Percentiles rank a stretch among this genome's conserved stretches.
Conservation (phyloP, 345 rosid species). For the Syzygium oleosum region DNA sequence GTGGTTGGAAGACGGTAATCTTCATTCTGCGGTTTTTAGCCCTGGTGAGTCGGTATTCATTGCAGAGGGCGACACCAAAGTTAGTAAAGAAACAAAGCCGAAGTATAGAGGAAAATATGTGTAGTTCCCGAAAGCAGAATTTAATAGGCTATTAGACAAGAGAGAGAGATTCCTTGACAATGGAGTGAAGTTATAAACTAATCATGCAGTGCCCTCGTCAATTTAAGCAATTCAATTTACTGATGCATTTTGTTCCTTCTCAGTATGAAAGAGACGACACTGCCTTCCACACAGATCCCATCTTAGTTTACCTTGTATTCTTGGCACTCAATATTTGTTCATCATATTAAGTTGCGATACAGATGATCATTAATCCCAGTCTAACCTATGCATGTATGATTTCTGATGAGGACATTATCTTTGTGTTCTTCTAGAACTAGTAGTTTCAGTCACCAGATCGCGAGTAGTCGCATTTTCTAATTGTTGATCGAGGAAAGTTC, state of each 20-base stretch:
- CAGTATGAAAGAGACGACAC: background rate
- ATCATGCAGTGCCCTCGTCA: background rate
- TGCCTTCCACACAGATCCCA: background rate
- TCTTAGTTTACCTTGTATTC: background rate
- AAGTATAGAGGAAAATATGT: slow-evolving; percentile 90
- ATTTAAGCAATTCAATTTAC: background rate
- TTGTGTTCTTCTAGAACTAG: background rate
- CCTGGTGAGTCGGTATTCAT: slow-evolving; percentile 36
- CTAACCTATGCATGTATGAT: background rate
- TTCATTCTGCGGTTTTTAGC: slow-evolving; percentile 74
- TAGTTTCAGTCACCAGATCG: background rate
- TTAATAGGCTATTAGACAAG: background rate
- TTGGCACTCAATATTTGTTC: background rate
- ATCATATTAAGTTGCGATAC: background rate
- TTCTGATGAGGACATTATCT: background rate
- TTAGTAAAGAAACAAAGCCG: slow-evolving; percentile 50
- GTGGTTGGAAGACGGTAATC: slow-evolving; percentile 87
- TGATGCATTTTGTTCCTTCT: background rate
- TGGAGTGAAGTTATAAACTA: background rate
- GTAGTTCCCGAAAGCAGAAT: slow-evolving; percentile 9
- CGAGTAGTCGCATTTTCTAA: background rate
- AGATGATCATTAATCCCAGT: background rate
- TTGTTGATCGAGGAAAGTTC: background rate
- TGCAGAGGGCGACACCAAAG: slow-evolving; percentile 24
- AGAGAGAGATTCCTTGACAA: background rate